Conservation (phyloP, 768 basidiomycete species). For the Collybia mongolica region DNA sequence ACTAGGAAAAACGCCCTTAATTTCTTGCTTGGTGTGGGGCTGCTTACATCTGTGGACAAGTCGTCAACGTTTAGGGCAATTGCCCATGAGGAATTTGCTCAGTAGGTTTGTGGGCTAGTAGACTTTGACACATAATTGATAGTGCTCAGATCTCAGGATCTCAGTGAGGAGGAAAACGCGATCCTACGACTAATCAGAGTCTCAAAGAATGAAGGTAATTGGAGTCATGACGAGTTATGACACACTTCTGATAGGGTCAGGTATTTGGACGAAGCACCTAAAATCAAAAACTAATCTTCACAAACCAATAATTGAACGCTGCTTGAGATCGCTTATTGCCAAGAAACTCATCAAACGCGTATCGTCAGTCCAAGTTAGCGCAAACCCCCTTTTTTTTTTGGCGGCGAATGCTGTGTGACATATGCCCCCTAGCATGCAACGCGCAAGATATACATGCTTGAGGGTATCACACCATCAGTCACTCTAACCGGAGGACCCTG, state of each 20-base stretch:
- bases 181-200: constrained; percentile 82
- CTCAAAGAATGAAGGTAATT: constrained; percentile 75
- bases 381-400: background rate
- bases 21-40: constrained; percentile 68
- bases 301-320: constrained; percentile 85
- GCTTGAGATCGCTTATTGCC: constrained; percentile 81
- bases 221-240: no score
- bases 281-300: constrained; percentile 89
- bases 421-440: constrained; percentile 67
- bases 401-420: background rate
- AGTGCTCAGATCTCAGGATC: constrained; percentile 64
- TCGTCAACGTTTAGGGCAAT: constrained; percentile 70
- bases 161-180: constrained; percentile 82
- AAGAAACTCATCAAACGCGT: constrained; percentile 88
- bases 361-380: constrained; percentile 79
- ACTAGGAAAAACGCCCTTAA: constrained; percentile 73
- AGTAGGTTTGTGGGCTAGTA: constrained; percentile 39
- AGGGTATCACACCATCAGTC: constrained; percentile 83
- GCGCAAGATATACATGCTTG: constrained; percentile 93
- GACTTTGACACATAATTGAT: background rate
- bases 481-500: constrained; percentile 95
- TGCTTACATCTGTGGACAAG: constrained; percentile 65
- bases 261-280: constrained; percentile 92
- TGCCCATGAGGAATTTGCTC: constrained; percentile 65
- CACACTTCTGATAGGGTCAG: constrained; percentile 33